Conservation (phyloP, 257 asterid genomes). For the Solanum sejunctum region DNA sequence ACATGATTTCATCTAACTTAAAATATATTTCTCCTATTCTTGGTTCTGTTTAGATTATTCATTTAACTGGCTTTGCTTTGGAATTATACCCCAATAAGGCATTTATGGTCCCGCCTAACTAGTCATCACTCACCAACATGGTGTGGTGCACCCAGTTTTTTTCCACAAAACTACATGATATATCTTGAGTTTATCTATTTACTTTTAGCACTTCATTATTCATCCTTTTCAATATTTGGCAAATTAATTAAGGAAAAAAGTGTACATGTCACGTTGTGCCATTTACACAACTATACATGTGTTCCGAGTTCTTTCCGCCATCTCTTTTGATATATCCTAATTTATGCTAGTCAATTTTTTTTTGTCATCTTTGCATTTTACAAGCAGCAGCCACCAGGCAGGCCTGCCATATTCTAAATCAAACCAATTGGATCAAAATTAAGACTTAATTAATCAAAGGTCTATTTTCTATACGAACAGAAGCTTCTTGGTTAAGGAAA, state of each 20-base stretch:
- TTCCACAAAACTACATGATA: neutral
- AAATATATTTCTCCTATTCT: neutral
- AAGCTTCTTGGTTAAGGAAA: neutral
- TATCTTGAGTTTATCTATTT: neutral
- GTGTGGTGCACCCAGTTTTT: conserved; percentile 11
- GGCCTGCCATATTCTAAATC: neutral
- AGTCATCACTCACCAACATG: conserved; percentile 5
- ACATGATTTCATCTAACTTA: neutral
- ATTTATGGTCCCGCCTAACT: conserved; percentile 5
- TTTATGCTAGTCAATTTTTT: neutral
- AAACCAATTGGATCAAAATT: neutral
- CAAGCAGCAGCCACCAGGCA: neutral
- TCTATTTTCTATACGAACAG: neutral
- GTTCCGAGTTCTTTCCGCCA: neutral
- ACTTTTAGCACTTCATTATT: neutral
- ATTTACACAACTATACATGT: neutral
- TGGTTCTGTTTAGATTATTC: neutral
- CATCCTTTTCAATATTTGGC: conserved; percentile 1
- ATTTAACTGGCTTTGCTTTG: neutral
- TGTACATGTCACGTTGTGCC: neutral
- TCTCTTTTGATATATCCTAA: neutral
- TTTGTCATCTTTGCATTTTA: neutral
- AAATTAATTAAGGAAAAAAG: neutral
- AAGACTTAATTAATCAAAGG: neutral
- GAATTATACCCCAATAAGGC: conserved; percentile 9